Evolutionary conservation across 2,329 filamentous ascomycete genomes (phyloP), one percentile per base, ranked within the genome.

Genomic region (Colletotrichum sojae): DNA sequence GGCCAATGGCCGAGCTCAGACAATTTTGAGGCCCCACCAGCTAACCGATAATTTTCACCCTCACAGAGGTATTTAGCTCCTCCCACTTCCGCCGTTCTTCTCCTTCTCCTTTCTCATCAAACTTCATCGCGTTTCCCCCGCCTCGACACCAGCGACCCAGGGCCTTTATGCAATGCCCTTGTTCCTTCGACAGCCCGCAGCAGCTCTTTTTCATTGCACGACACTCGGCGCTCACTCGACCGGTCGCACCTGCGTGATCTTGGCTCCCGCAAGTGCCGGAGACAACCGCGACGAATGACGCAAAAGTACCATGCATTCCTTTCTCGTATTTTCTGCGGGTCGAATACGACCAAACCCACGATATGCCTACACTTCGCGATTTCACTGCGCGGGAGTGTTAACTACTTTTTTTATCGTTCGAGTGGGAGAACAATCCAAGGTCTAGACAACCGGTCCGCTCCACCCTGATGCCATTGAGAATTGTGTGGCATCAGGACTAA

Each of bases 381-480:
- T 75, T 84, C 83, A 80, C 83, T 89, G 84, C 86, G 84, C 85
- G 82, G 79, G 83, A 80, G 83, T 86, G 87, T 89, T 82, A 88
- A 87, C 84, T 87, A 86, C 51, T 77, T 78, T 69, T 69, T 69
- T 79, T 80, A 82, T 83, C 82, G 81, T 83, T 89, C 86, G 86
- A 85, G 87, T 78, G 87, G 89, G 88, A 88, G 85, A 90, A 86
- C 89, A 84, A 76, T 81, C 80, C 79, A 84, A 79, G 88, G 88
- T 86, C 88, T 89, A 89, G 88, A 90, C 88, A 90, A 86, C 88
- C 88, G 77, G 87, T 88, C 87, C 85, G 82, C 84, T 90, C 88
- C 88, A 90, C 88, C 88, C 88, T 88, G 87, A 81, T 85, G 83
- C 81, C 83, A 87, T 85, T 82, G 84, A 86, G 69, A 10, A 69